phyloP scores from a whole-genome alignment of 306 rosid genomes.

The Cicer pinnatifidum region DNA sequence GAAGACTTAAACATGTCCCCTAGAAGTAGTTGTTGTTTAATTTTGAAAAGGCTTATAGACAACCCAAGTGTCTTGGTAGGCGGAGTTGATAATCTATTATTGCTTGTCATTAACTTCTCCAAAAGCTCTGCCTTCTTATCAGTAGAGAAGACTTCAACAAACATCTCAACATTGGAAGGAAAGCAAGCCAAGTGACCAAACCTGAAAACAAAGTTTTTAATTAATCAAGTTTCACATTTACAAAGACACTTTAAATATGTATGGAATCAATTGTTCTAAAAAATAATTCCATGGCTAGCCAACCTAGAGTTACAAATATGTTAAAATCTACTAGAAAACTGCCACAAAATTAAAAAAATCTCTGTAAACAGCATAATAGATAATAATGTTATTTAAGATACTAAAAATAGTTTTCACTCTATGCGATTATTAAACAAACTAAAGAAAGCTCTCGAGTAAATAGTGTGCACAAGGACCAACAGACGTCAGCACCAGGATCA shows the following conservation, averaged over 20 bases:
- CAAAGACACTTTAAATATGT: conserved; percentile 16
- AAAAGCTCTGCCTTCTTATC: conserved; percentile 68
- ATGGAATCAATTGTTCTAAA: conserved; percentile 10
- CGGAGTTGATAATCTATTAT: conserved; percentile 47
- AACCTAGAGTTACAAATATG: conserved; percentile 31
- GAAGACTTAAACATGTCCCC: conserved; percentile 58
- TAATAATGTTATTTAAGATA: neutral
- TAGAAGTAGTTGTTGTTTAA: conserved; percentile 68
- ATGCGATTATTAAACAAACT: conserved; percentile 26
- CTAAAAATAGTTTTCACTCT: conserved; percentile 11
- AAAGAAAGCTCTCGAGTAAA: conserved; percentile 16
- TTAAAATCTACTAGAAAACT: conserved; percentile 14
- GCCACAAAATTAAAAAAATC: conserved; percentile 17
- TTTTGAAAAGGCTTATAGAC: conserved; percentile 71
- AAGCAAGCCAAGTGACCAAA: conserved; percentile 94
- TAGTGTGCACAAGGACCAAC: neutral
- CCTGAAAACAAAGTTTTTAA: conserved; percentile 58
- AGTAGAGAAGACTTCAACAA: conserved; percentile 65
- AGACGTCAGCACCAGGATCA: conserved; percentile 18
- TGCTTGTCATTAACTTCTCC: conserved; percentile 59
- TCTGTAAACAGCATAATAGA: conserved; percentile 17
- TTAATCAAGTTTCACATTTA: conserved; percentile 26
- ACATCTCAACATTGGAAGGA: conserved; percentile 78
- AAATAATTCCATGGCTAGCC: neutral
- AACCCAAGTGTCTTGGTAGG: conserved; percentile 74